A percentile compares a stretch with the other conserved stretches of the same genome.
Evolutionary conservation across 805 yeast species (phyloP).

Genomic region (Ogataea neopini): DNA sequence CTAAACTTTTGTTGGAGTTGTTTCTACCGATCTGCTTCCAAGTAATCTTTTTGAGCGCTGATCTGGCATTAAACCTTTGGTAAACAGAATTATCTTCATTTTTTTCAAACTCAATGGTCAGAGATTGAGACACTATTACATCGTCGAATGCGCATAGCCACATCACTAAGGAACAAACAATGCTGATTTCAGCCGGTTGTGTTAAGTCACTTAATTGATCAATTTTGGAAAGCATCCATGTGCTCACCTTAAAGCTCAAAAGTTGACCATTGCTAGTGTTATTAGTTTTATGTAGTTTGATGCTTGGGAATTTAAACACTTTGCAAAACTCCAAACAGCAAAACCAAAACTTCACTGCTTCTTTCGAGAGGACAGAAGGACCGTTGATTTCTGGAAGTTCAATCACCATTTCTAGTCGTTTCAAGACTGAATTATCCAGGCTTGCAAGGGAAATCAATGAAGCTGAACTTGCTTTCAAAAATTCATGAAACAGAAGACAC

Average conservation of each 20-base stretch:
- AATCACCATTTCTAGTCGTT: conserved; percentile 49
- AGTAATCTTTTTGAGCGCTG: neutral
- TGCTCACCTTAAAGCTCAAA: conserved; percentile 35
- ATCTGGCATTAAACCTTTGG: neutral
- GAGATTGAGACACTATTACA: neutral
- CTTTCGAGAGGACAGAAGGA: conserved; percentile 48
- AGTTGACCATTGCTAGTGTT: conserved; percentile 15
- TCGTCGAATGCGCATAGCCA: conserved; percentile 43
- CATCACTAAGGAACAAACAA: conserved; percentile 38
- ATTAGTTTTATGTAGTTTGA: conserved; percentile 25
- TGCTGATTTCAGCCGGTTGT: conserved; percentile 13
- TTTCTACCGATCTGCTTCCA: neutral
- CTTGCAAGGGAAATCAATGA: conserved; percentile 7
- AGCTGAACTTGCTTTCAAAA: conserved; percentile 9
- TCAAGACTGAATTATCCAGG: conserved; percentile 43
- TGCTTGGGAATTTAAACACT: conserved; percentile 33
- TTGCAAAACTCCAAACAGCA: conserved; percentile 39
- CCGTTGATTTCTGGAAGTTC: conserved; percentile 64
- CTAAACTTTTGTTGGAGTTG: neutral
- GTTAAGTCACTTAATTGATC: conserved; percentile 21
- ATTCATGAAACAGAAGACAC: conserved; percentile 33
- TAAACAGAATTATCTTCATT: conserved; percentile 14
- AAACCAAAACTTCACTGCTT: conserved; percentile 57
- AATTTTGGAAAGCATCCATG: conserved; percentile 58
- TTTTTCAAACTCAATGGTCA: neutral